Base-by-base conservation (phyloP, 192 early-diverging fungal species). In the Coemansia sp. region DNA sequence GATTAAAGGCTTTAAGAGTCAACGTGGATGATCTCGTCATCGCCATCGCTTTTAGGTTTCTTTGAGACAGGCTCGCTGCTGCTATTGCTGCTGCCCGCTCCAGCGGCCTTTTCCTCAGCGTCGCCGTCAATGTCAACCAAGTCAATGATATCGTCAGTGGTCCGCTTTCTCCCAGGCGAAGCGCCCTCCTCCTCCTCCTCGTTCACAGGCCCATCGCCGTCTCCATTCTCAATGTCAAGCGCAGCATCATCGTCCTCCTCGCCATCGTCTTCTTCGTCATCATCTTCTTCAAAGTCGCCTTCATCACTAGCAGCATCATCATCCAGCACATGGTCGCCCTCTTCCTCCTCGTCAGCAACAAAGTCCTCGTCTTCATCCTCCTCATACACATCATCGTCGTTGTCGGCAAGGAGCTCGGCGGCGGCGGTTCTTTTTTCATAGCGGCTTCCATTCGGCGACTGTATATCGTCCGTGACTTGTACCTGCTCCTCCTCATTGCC, bases 301-400 rank as follows among this genome's bases (percentile, higher is more conserved):
- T 64, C 74, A 0, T 63, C 68, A 1, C 63, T 63, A 12, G 44
- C 61, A 0, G 56, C 72, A 22, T 74, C 72, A n/a, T 51, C 66
- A n/a, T 75, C 72, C 22, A 81, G 45, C 8, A 69, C 63, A 37
- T 75, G 69, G 55, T 81, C 78, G 42, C 63, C 63, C 42, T 71
- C 73, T 25, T 80, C 77, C 19, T 80, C 77, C 7, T 71, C 73
- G 7, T 67, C 72, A 6, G 67, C 69, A 2, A 65, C 78, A 81
- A 70, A 79, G 67, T 79, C 77, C 7, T 73, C 70, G 38, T 78
- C 76, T 5, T 67, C 76, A 0, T 79, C 74, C 2, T 69, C 72
- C 4, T 66, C 74, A 16, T 77, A 63, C 9, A 55, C 72, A 19
- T 62, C 72, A 19, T 62, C 64, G 14, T 56, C 57, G 3, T 37